These are phyloP conservation scores for Pestalotiopsis sp. DNA, from an alignment of 2,329 filamentous ascomycete species.

Conservation along the genomic window DNA sequence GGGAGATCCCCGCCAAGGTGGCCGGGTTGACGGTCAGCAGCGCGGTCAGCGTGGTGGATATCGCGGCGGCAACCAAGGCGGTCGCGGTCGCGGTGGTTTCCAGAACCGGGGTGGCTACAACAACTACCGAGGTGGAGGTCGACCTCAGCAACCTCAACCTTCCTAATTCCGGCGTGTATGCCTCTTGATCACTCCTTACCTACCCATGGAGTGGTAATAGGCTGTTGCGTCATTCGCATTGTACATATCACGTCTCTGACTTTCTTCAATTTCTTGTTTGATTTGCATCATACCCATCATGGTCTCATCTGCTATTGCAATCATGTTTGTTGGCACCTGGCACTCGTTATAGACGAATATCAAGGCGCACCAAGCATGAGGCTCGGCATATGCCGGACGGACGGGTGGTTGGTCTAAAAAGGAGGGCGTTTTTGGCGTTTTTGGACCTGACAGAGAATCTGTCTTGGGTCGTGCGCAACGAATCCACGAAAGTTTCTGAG, in stretches of 20 bases:
- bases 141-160: slow-evolving; percentile 30
- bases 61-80: slow-evolving; percentile 26
- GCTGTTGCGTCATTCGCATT: slow-evolving; percentile 15
- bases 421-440: slow-evolving; percentile 13
- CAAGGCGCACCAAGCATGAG: slow-evolving; percentile 28
- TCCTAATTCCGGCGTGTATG: not conserved
- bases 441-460: not conserved
- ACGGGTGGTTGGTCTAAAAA: slow-evolving; percentile 10
- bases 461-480: too few relatives aligned
- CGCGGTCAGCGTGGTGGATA: slow-evolving; percentile 31
- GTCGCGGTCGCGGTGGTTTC: slow-evolving; percentile 31
- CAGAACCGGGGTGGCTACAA: slow-evolving; percentile 32
- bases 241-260: slow-evolving; percentile 32
- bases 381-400: slow-evolving; percentile 13
- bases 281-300: slow-evolving; percentile 35
- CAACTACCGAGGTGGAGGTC: slow-evolving; percentile 33
- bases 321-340: slow-evolving; percentile 16
- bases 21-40: slow-evolving; percentile 29
- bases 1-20: slow-evolving; percentile 24
- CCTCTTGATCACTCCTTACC: not conserved
- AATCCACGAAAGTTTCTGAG: too few relatives aligned
- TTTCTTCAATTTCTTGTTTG: slow-evolving; percentile 25
- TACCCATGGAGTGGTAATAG: not conserved
- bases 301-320: slow-evolving; percentile 22
- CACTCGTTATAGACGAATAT: slow-evolving; percentile 22